phyloP scores from a whole-genome alignment of 495 filamentous ascomycete species.

The Aspergillus nanangensis region DNA sequence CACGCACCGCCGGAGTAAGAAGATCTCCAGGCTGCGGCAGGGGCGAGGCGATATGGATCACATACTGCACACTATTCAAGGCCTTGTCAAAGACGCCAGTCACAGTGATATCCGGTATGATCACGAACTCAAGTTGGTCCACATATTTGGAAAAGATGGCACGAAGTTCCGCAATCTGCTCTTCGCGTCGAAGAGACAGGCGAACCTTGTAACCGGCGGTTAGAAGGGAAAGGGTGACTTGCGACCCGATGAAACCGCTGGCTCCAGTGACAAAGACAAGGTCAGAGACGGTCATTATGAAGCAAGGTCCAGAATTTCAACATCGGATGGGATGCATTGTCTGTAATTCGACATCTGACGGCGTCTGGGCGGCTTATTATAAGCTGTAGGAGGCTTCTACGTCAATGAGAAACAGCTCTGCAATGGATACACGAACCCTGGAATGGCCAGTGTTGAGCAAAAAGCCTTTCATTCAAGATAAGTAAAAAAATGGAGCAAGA shows the following conservation, averaged over 20 bases:
- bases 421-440: too few relatives aligned
- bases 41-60: conserved; percentile 51
- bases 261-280: conserved; percentile 26
- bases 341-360: too few relatives aligned
- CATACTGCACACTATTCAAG: conserved; percentile 38
- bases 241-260: conserved; percentile 33
- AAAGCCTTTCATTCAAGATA: too few relatives aligned
- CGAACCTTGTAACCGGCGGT: conserved; percentile 18
- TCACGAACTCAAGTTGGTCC: conserved; percentile 26
- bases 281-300: background rate
- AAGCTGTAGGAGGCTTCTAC: too few relatives aligned
- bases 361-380: too few relatives aligned
- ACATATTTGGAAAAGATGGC: conserved; percentile 11
- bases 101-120: conserved; percentile 44
- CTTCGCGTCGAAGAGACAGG: conserved; percentile 15
- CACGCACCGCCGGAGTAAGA: conserved; percentile 30
- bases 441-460: too few relatives aligned
- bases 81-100: conserved; percentile 41
- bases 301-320: background rate
- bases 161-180: conserved; percentile 18
- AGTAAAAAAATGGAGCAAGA: too few relatives aligned
- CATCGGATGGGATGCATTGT: background rate
- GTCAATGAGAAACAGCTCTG: too few relatives aligned
- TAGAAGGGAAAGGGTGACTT: conserved; percentile 17
- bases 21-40: conserved; percentile 17